phyloP scores from a whole-genome alignment of 2,329 filamentous ascomycete genomes.

The Aspergillus sp. region DNA sequence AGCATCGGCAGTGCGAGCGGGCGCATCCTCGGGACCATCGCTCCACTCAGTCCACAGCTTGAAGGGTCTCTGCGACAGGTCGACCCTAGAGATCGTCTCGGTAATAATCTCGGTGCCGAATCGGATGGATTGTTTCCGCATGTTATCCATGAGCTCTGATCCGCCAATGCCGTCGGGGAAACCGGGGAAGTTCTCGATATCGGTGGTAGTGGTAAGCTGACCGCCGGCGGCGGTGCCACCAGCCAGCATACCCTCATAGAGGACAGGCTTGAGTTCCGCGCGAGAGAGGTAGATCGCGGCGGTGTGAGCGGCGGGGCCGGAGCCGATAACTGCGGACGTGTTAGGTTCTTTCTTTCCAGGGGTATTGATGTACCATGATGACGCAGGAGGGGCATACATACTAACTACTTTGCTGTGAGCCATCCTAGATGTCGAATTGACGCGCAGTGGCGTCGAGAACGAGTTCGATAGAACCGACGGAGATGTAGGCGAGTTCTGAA shows the following conservation, averaged over 20 bases:
- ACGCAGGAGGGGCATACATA: slow-evolving; percentile 49
- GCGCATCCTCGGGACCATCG: slow-evolving; percentile 69
- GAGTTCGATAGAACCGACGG: slow-evolving; percentile 39
- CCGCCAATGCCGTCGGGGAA: slow-evolving; percentile 91
- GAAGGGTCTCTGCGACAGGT: slow-evolving; percentile 84
- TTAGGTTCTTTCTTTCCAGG: slow-evolving; percentile 11
- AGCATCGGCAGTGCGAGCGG: slow-evolving; percentile 82
- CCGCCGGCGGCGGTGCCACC: slow-evolving; percentile 95
- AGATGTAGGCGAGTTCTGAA: slow-evolving; percentile 59
- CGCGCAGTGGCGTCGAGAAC: slow-evolving; percentile 45
- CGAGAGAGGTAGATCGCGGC: slow-evolving; percentile 95
- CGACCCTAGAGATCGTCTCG: slow-evolving; percentile 88
- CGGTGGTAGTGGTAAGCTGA: slow-evolving; percentile 96
- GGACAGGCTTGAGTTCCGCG: slow-evolving; percentile 89
- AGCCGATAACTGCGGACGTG: slow-evolving; percentile 72
- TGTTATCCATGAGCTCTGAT: slow-evolving; percentile 88
- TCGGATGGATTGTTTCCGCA: slow-evolving; percentile 86
- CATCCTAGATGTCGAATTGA: slow-evolving; percentile 55
- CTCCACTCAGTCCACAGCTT: slow-evolving; percentile 91
- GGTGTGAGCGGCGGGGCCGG: slow-evolving; percentile 95
- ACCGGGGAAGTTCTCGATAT: slow-evolving; percentile 97
- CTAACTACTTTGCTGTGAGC: slow-evolving; percentile 95
- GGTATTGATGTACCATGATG: not conserved
- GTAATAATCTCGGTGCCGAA: slow-evolving; percentile 93
- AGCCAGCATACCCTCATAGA: slow-evolving; percentile 98